Base-by-base conservation (phyloP, 495 filamentous ascomycete species). In the Aspergillus sclerotioniger region DNA sequence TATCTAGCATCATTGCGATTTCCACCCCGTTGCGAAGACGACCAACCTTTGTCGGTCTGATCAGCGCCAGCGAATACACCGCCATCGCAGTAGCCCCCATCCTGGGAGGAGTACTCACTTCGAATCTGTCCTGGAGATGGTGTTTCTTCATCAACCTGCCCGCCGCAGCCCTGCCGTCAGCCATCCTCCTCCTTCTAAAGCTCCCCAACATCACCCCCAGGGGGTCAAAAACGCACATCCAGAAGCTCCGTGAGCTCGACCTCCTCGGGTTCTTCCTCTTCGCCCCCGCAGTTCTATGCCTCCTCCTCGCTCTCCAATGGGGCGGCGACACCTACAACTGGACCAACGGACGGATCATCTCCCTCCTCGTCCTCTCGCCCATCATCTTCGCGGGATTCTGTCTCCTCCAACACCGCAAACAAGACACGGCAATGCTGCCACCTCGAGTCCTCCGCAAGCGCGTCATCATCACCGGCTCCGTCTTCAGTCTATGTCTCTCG, bases 361-460 rank as follows among this genome's bases (percentile, higher is more conserved):
- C 19, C 28, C 46, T 29, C 7, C 13, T 35, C 33, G 13, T 49
- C 46, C 12, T 25, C 46, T 15, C 28, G 7, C 28, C 46, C 16
- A 49, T 29, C 46, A 49, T 35, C 33, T 35, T 35, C 33, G 7
- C 46, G 33, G 33, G 8, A 9, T 35, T 25, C 46, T 29, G 28
- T 19, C 46, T 49, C 46, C 28, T 25, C 46, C 12, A 49, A 15
- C 46, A 28, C 19, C 51, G 51, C 51, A 43, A 55, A 48, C 29
- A 55, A 41, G 44, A 55, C 45, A 47, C 35, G 29, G 53, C 41
- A 8, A 45, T 45, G 41, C 41, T 45, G 12, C 41, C 41, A 2
- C 41, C 41, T 1, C 41, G 41, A 15, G 19, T 45, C 41, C 15
- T 45, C 41, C 15, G 19, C n/a, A 45, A 45, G n/a, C 41, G 41